Evolutionary conservation across 2,329 filamentous ascomycete genomes (phyloP), one percentile per base, ranked within the genome.

Genomic region (Cordyceps farinosa): DNA sequence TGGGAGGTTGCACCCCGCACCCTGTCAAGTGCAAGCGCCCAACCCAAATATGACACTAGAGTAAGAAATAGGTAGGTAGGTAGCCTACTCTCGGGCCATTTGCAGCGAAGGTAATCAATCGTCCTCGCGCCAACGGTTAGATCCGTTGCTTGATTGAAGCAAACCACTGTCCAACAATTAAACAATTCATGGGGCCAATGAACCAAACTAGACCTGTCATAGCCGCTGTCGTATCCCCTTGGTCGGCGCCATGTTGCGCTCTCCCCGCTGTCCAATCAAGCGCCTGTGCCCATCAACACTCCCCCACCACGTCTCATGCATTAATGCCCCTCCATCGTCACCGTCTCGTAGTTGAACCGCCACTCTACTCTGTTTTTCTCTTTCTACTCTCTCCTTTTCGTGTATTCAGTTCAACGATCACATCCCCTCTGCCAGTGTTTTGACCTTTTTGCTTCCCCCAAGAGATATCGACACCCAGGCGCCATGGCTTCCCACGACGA

Each of bases 401-500:
- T 40, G 34, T 17, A 54, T 44, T 4, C 8, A 29, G 51, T 10
- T 44, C 7, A 29, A 15, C 17, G 5, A 55, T 22, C n/a, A 5
- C 3, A 52, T 7, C 13, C 5, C 29, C 22, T n/a, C 27, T 22
- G 50, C 30, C 22, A 13, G 4, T 29, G 13, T 32, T 2, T n/a
- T 51, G n/a, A 3, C 34, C 15, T 47, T 15, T 30, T 6, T 50
- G 5, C 42, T 58, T 62, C 50, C 60, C 36, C 17, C 27, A 8
- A 55, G 69, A 70, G 66, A 69, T 67, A 66, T 69, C 68, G 66
- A 65, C 67, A 64, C 65, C 66, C 64, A 56, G 64, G 65, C 51
- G 82, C 71, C 71, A 91, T 91, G 89, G 82, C 87, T 69, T 84
- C 87, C 71, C 81, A 85, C 73, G 82, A 88, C 68, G 92, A 97